phyloP scores from a whole-genome alignment of 371 early-diverging fungal species.

The Dinochytrium kinnereticum region DNA sequence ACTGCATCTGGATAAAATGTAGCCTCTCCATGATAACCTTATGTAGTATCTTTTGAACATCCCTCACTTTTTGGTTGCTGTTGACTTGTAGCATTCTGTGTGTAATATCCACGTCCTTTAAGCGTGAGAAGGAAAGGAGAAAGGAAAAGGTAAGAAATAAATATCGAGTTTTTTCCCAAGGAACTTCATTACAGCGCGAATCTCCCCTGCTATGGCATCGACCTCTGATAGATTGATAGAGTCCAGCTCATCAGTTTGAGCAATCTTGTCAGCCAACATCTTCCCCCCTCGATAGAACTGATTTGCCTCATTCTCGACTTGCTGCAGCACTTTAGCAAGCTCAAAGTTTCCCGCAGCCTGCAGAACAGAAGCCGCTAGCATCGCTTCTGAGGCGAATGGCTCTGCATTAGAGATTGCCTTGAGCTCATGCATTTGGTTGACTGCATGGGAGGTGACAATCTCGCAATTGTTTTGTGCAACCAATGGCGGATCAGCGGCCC shows the following conservation, averaged over 20 bases:
- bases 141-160: neutral
- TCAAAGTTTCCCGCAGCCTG: neutral
- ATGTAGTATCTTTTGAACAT: slow-evolving; percentile 4
- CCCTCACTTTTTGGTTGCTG: slow-evolving; percentile 2
- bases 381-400: neutral
- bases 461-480: neutral
- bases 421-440: no score
- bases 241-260: slow-evolving; percentile 17
- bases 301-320: slow-evolving; percentile 17
- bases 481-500: neutral
- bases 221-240: neutral
- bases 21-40: slow-evolving; percentile 5
- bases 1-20: neutral
- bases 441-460: slow-evolving; percentile 7
- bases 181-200: neutral
- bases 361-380: neutral
- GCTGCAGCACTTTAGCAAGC: neutral
- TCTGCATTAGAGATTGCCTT: no score
- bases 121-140: neutral
- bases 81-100: slow-evolving; percentile 19
- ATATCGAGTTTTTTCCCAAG: no score
- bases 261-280: neutral
- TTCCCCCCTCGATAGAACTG: neutral
- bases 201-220: slow-evolving; percentile 7
- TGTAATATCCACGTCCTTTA: slow-evolving; percentile 13